These are phyloP conservation scores for Fusarium ramigenum DNA, from an alignment of 2,329 filamentous ascomycete species.

Conservation along the genomic window DNA sequence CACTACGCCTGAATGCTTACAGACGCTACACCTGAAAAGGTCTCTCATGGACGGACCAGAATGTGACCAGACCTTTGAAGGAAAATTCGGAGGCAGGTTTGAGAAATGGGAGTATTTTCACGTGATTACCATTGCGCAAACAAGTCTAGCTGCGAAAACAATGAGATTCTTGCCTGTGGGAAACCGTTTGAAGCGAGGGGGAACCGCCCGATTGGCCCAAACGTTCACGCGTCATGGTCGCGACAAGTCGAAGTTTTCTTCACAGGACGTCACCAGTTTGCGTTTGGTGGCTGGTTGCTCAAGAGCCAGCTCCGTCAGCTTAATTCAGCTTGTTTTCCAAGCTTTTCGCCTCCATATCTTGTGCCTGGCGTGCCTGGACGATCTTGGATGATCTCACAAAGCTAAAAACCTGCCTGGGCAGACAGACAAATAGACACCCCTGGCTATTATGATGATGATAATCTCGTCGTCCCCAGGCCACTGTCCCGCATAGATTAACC, in stretches of 20 bases:
- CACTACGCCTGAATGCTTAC: conserved; percentile 22
- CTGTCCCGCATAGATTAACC: conserved; percentile 22
- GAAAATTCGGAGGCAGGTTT: conserved; percentile 18
- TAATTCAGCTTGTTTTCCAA: conserved; percentile 9
- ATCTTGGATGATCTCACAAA: conserved; percentile 20
- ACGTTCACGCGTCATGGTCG: conserved; percentile 42
- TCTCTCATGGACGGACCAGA: not conserved
- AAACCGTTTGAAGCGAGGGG: conserved; percentile 30
- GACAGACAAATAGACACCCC: not conserved
- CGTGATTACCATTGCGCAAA: conserved; percentile 26
- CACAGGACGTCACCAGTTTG: conserved; percentile 1
- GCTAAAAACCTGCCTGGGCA: conserved; percentile 1
- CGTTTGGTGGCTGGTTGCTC: conserved; percentile 24
- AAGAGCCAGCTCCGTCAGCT: not conserved
- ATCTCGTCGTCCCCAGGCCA: conserved; percentile 4
- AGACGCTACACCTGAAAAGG: conserved; percentile 24
- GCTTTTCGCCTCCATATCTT: conserved; percentile 25
- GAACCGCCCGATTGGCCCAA: conserved; percentile 34
- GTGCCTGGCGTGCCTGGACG: conserved; percentile 30
- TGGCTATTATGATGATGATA: not conserved
- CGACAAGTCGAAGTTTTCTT: conserved; percentile 30
- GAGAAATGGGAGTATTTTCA: conserved; percentile 6
- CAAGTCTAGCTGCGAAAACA: conserved; percentile 2
- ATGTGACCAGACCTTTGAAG: not conserved
- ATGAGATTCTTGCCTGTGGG: not conserved